Evolutionary conservation across 1,139 yeast genomes (phyloP).

Genomic region (Pneumocystis jirovecii): DNA sequence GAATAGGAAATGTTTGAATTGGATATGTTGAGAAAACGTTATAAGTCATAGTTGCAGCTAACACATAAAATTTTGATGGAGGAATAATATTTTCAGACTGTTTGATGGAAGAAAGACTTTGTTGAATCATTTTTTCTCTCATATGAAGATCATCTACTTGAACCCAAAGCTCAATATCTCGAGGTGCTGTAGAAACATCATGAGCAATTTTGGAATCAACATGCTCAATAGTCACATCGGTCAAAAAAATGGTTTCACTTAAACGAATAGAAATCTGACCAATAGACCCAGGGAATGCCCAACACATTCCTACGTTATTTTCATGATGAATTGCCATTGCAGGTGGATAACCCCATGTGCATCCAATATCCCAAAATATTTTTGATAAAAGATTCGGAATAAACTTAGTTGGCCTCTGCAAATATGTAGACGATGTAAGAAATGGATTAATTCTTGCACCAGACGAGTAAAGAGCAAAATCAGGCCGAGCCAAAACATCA

Average conservation of each 20-base stretch:
- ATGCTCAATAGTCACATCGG: conserved; percentile 23
- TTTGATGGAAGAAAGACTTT: neutral
- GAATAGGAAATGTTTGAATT: conserved; percentile 22
- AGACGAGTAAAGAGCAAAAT: conserved; percentile 21
- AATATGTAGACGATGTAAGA: conserved; percentile 20
- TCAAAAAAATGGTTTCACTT: conserved; percentile 18
- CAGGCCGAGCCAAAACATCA: conserved; percentile 18
- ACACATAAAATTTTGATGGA: conserved; percentile 16
- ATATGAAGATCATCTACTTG: conserved; percentile 16
- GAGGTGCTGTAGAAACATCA: conserved; percentile 22
- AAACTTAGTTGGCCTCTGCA: conserved; percentile 16
- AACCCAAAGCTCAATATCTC: conserved; percentile 22
- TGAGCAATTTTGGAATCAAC: conserved; percentile 19
- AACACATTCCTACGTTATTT: conserved; percentile 22
- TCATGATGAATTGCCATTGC: conserved; percentile 20
- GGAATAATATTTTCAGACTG: neutral
- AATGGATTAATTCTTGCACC: conserved; percentile 22
- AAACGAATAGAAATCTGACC: conserved; percentile 23
- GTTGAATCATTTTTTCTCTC: conserved; percentile 8
- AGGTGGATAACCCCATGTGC: conserved; percentile 18
- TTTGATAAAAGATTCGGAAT: conserved; percentile 6
- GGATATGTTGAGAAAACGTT: conserved; percentile 18
- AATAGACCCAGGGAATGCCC: conserved; percentile 24
- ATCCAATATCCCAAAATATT: conserved; percentile 17
- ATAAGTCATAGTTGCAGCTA: conserved; percentile 20